These are phyloP conservation scores for Trametes versicolor DNA, from an alignment of 1,284 basidiomycete species.

Conservation along the genomic window DNA sequence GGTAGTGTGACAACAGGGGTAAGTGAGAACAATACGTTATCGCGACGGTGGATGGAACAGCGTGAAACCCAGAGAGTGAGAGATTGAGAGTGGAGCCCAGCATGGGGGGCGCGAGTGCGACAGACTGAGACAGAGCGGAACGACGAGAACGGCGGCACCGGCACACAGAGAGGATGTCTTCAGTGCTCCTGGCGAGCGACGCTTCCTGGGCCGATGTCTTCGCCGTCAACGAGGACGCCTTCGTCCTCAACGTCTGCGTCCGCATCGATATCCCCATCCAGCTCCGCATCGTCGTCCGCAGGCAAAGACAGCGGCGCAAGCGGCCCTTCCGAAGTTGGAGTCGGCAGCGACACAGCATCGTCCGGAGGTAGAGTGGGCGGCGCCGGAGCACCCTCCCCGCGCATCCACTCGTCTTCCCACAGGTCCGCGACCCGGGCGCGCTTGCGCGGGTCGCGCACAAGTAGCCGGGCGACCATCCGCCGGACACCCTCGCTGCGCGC, in stretches of 20 bases:
- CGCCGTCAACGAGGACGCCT: constrained; percentile 44
- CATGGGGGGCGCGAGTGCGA: too few species aligned
- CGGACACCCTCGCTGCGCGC: constrained; percentile 58
- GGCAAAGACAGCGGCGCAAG: neutral
- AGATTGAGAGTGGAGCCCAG: neutral
- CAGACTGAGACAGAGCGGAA: too few species aligned
- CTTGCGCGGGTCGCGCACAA: constrained; percentile 75
- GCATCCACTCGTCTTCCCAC: constrained; percentile 77
- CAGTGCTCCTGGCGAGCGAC: constrained; percentile 45
- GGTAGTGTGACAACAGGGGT: constrained; percentile 24
- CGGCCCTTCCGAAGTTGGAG: neutral
- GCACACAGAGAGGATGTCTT: neutral
- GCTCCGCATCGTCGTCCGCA: constrained; percentile 19
- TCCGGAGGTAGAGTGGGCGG: constrained; percentile 34
- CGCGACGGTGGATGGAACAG: neutral
- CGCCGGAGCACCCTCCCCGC: constrained; percentile 42
- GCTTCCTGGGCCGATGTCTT: constrained; percentile 44
- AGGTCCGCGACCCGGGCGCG: constrained; percentile 68
- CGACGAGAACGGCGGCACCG: too few species aligned
- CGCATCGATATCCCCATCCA: constrained; percentile 14
- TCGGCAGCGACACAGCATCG: constrained; percentile 1
- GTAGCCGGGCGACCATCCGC: constrained; percentile 65
- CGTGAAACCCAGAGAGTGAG: neutral
- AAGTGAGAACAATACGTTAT: constrained; percentile 11
- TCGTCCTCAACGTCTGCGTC: constrained; percentile 40